These are phyloP conservation scores for Tylopilus balloui DNA, from an alignment of 768 basidiomycete species.

Conservation along the genomic window DNA sequence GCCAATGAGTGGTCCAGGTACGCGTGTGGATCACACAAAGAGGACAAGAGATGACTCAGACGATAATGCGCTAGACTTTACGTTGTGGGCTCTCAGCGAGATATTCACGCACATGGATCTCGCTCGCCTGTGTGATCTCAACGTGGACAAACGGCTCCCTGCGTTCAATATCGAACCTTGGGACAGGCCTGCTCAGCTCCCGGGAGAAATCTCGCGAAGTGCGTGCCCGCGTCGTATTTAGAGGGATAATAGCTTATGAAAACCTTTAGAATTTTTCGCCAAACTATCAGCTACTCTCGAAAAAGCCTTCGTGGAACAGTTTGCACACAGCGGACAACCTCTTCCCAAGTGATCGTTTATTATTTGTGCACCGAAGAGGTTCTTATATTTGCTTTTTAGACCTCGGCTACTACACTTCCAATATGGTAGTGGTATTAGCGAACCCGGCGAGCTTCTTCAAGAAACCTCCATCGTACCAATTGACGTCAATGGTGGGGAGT, in stretches of 20 bases:
- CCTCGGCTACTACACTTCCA: constrained; percentile 52
- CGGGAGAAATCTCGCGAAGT: constrained; percentile 44
- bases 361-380: not conserved
- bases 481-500: constrained; percentile 40
- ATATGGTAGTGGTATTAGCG: constrained; percentile 43
- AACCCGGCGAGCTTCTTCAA: constrained; percentile 28
- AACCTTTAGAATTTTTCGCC: constrained; percentile 45
- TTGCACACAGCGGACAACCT: constrained; percentile 29
- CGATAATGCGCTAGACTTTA: constrained; percentile 36
- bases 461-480: constrained; percentile 50
- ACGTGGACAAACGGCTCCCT: constrained; percentile 46
- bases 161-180: constrained; percentile 42
- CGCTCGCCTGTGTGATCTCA: constrained; percentile 52
- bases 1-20: constrained; percentile 36
- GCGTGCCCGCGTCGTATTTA: constrained; percentile 1
- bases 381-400: constrained; percentile 13
- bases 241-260: constrained; percentile 11
- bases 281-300: constrained; percentile 44
- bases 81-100: constrained; percentile 57
- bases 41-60: not conserved
- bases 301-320: constrained; percentile 36
- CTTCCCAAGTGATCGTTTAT: constrained; percentile 29
- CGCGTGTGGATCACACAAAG: constrained; percentile 19
- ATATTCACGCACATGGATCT: constrained; percentile 69
- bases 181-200: constrained; percentile 33